Percentiles rank a stretch among this genome's conserved stretches.
Conservation (phyloP, 2,329 filamentous ascomycete genomes). For the Diaporthe caulivora region DNA sequence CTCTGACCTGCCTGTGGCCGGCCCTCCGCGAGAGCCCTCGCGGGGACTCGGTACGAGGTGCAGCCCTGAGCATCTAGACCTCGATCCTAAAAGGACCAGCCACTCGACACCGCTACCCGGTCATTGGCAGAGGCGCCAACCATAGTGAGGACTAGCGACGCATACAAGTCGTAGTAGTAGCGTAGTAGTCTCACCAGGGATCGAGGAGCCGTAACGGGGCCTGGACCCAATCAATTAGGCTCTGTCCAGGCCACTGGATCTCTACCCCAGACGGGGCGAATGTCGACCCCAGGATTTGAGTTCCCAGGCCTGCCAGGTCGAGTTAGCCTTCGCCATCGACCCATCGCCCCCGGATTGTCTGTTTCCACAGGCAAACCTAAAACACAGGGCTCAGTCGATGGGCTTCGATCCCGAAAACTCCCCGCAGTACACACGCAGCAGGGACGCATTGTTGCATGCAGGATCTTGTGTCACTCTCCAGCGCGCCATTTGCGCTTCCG, state of each 20-base stretch:
- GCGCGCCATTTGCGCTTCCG: not conserved
- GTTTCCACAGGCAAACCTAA: conserved; percentile 19
- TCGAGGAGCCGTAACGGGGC: not conserved
- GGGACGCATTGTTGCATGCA: conserved; percentile 2
- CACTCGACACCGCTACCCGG: not conserved
- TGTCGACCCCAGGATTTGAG: conserved; percentile 23
- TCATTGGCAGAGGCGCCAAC: conserved; percentile 24
- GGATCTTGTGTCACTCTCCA: conserved; percentile 13
- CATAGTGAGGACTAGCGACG: conserved; percentile 15
- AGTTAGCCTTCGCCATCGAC: conserved; percentile 30
- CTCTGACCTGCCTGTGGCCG: conserved; percentile 2
- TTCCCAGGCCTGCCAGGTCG: conserved; percentile 4
- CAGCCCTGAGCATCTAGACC: not conserved
- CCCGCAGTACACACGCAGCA: conserved; percentile 17
- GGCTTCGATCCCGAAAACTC: conserved; percentile 21
- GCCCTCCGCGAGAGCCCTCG: not conserved
- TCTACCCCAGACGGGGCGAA: conserved; percentile 31
- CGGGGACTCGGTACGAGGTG: not conserved
- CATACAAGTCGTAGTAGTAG: conserved; percentile 11
- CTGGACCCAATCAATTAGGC: conserved; percentile 21
- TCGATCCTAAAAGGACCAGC: conserved; percentile 7
- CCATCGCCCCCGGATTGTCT: conserved; percentile 29
- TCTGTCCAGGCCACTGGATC: conserved; percentile 18
- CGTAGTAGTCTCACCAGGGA: conserved; percentile 9
- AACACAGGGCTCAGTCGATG: conserved; percentile 9